These are phyloP conservation scores for Tolypocladium ovalisporum DNA, from an alignment of 2,329 filamentous ascomycete species.

Conservation along the genomic window DNA sequence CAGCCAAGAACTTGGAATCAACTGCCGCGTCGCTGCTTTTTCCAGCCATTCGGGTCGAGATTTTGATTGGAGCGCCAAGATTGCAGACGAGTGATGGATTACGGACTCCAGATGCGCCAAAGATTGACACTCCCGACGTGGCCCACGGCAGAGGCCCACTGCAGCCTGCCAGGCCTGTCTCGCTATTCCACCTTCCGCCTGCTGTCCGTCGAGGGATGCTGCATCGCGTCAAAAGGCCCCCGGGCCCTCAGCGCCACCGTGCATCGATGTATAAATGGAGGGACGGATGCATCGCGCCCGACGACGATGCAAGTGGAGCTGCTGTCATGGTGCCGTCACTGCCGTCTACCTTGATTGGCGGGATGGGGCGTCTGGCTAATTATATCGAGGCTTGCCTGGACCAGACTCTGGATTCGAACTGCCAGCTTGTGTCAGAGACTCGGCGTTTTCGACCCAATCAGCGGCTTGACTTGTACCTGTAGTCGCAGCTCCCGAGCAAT, in stretches of 20 bases:
- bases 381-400: not conserved
- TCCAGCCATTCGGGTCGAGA: not conserved
- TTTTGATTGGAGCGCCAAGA: not conserved
- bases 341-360: not conserved
- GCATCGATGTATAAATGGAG: not conserved
- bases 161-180: not conserved
- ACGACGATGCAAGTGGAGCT: not conserved
- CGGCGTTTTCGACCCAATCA: not conserved
- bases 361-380: not conserved
- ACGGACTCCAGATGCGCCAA: not conserved
- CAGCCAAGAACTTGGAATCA: not conserved
- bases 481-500: too few relatives aligned
- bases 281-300: not conserved
- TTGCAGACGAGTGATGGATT: not conserved
- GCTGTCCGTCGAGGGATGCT: not conserved
- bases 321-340: too few relatives aligned
- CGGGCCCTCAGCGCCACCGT: not conserved
- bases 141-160: not conserved
- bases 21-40: not conserved
- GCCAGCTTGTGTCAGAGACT: not conserved
- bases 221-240: not conserved
- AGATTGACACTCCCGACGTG: not conserved
- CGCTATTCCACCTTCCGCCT: not conserved
- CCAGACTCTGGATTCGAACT: not conserved
- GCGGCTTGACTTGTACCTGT: too few relatives aligned